Base-by-base conservation (phyloP, 805 yeast species). In the Zygosaccharomyces bailii region DNA sequence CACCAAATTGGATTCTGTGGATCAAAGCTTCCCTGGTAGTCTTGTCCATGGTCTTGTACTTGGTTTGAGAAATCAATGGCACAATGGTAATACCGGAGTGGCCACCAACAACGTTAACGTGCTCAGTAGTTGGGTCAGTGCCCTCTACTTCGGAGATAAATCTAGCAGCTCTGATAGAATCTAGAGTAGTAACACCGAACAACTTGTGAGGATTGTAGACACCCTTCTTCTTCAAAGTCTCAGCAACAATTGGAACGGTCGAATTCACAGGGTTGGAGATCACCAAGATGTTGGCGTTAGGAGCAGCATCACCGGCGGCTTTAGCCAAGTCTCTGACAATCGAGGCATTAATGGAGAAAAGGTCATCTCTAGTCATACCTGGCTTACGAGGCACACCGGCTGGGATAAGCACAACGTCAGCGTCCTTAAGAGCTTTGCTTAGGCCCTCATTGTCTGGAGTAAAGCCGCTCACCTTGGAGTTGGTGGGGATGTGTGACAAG, bases 361-460 rank as follows among this genome's bases (percentile, higher is more conserved):
- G 76, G 67, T 90, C 97, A 68, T 90, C 97, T 77, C 97, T 86
- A 64, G 96, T 87, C 97, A 90, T 90, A 70, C 97, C 97, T 57
- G 97, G 97, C 76, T 89, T 90, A 80, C 95, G 86, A 75, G 95
- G 97, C 47, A 90, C 95, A 76, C 97, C 97, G 46, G 97, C 97
- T 65, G 97, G 96, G 70, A 90, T 86, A 55, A 90, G 79, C 53
- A 90, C 85, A 49, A 90, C 84, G 56, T 84, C 89, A 43, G 78
- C 72, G 55, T 75, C 78, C 51, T 76, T 80, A 54, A 90, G 80
- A 43, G 96, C 91, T 55, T 74, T 74, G 61, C 75, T 73, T 56
- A 90, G 72, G 46, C 86, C 87, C 59, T 73, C 72, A 49, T 81
- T 76, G 53, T 86, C 95, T 57, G 96, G 95, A 48, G 86, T 76